Evolutionary conservation across 2,329 filamentous ascomycete species (phyloP), one percentile per base, ranked within the genome.

Genomic region (Cyphellophora europaea): DNA sequence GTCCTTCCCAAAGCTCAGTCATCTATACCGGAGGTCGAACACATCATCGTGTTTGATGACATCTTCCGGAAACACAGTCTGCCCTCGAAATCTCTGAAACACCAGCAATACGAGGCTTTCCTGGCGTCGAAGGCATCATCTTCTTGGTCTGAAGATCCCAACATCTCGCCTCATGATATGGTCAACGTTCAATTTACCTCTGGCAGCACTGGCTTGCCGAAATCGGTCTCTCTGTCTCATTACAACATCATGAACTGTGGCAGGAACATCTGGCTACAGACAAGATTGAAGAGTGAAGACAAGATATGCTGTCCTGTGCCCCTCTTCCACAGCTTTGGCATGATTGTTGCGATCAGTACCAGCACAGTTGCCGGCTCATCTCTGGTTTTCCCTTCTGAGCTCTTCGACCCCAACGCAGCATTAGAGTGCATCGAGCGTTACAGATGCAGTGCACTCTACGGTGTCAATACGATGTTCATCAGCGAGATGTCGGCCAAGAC

Each of bases 141-240:
- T 11, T 35, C 33, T 11, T 35, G 33, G 33, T 15, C 21, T 10
- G 12, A 19, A 6, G 33, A 35, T 15, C 12, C 33, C 6, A 35
- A 79, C 0, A 70, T 96, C 8, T 78, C 72, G 0, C 67, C 79
- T 0, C 48, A 65, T 0, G 88, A 95, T 34, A 76, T 80, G 3
- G 79, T 91, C 45, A 95, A 94, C 54, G 93, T 95, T 44, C 88
- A 95, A 56, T 96, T 95, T 63, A 96, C 89, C 0, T 88, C 81
- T 0, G 89, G 89, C n/a, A 95, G 89, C 0, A 96, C 89, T 0
- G 83, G 82, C 1, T 67, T 74, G 50, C 88, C 88, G 11, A 96
- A 96, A 62, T 89, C 89, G 0, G 87, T 88, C 2, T 91, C 86
- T 63, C 71, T 96, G 19, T 79, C 75, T 1, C 89, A 96, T 60